These are phyloP conservation scores for Diaporthe vaccinii DNA, from an alignment of 2,329 filamentous ascomycete species.

Conservation along the genomic window DNA sequence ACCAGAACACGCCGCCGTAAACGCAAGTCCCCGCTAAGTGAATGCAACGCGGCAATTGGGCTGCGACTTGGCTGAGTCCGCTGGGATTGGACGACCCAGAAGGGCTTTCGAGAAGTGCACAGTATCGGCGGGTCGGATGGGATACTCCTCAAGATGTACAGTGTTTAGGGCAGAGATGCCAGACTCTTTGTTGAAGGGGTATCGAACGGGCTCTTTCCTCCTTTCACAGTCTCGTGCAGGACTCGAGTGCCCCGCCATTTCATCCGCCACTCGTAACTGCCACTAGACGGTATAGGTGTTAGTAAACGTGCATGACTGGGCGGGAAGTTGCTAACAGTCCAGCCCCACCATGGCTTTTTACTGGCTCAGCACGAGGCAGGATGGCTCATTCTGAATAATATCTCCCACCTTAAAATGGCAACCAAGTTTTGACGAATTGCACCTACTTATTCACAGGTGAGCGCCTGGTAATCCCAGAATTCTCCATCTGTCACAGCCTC, in stretches of 20 bases:
- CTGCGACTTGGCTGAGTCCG: neutral
- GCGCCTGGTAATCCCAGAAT: constrained; percentile 31
- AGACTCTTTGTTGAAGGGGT: constrained; percentile 9
- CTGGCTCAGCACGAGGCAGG: constrained; percentile 10
- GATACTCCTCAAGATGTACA: neutral
- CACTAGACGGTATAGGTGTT: constrained; percentile 26
- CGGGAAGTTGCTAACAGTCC: neutral
- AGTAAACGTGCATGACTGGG: neutral
- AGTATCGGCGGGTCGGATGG: neutral
- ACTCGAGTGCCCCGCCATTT: constrained; percentile 21
- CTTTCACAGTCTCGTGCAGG: constrained; percentile 13
- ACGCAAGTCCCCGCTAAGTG: constrained; percentile 40
- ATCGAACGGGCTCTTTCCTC: neutral
- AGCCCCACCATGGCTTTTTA: constrained; percentile 14
- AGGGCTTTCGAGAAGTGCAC: neutral
- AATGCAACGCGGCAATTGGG: constrained; percentile 3
- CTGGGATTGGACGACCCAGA: constrained; percentile 38
- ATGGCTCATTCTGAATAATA: constrained; percentile 42
- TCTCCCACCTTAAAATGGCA: constrained; percentile 40
- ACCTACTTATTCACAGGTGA: constrained; percentile 10
- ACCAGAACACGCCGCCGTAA: constrained; percentile 32
- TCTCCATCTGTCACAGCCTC: neutral
- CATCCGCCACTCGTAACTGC: neutral
- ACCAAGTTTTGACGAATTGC: neutral
- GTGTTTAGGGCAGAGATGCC: neutral